Conservation (phyloP, 768 basidiomycete species). For the Phylloporus sp. region DNA sequence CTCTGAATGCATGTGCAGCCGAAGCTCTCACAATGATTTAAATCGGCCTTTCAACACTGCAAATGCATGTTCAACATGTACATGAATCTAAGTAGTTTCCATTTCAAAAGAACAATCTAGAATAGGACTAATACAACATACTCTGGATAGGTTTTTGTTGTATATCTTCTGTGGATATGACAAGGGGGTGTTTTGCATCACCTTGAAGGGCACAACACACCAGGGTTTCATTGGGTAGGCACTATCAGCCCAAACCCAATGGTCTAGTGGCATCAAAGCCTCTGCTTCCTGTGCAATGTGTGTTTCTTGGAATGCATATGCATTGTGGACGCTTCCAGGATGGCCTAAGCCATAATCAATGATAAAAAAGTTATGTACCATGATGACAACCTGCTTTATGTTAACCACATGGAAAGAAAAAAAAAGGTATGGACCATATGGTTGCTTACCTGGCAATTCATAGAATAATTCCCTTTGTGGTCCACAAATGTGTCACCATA, state of each 20-base stretch:
- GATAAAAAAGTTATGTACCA: constrained; percentile 9
- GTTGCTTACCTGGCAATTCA: constrained; percentile 15
- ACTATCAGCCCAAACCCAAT: constrained; percentile 15
- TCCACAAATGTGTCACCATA: constrained; percentile 14
- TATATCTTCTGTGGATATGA: constrained; percentile 1
- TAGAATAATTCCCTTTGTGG: constrained; percentile 16
- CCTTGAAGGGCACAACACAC: constrained; percentile 7
- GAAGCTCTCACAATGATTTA: constrained; percentile 2
- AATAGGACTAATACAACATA: background rate
- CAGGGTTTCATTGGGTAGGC: constrained; percentile 9
- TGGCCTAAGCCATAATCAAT: constrained; percentile 8
- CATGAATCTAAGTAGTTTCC: background rate
- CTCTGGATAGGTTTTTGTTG: constrained; percentile 7
- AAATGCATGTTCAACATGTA: constrained; percentile 8
- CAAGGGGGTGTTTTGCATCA: fast-evolving
- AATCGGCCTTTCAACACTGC: constrained; percentile 4
- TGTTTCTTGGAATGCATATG: constrained; percentile 5
- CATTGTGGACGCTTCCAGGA: constrained; percentile 7
- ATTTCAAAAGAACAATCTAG: background rate
- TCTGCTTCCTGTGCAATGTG: background rate
- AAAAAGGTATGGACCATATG: no score
- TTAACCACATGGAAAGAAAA: no score
- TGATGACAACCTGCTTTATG: constrained; percentile 1
- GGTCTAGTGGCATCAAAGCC: background rate
- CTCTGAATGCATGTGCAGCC: background rate